Evolutionary conservation across 495 filamentous ascomycete genomes (phyloP).

Genomic region (Sordaria brevicollis): DNA sequence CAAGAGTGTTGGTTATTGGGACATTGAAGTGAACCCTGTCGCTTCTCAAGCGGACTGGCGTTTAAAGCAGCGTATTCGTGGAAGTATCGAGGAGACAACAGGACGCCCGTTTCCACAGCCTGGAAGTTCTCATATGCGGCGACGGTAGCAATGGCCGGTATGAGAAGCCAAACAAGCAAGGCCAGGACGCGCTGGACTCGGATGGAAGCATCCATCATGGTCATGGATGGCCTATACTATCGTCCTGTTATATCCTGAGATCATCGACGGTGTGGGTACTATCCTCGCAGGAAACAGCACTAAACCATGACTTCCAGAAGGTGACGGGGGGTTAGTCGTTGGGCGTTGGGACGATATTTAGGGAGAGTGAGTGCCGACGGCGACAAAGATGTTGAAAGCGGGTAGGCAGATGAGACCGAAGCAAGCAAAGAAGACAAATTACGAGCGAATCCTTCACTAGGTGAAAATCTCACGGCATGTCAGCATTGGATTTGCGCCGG

Average conservation of each 20-base stretch:
- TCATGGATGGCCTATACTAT: neutral
- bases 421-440: neutral
- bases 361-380: neutral
- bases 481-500: neutral
- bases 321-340: neutral
- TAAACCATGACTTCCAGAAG: neutral
- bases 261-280: neutral
- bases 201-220: neutral
- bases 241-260: neutral
- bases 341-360: neutral
- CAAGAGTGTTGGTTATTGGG: slow-evolving; percentile 6
- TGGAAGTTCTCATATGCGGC: slow-evolving; percentile 4
- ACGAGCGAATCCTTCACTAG: neutral
- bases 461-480: neutral
- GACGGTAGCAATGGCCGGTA: neutral
- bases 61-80: neutral
- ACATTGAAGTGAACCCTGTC: slow-evolving; percentile 3
- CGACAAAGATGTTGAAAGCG: neutral
- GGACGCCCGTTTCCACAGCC: slow-evolving; percentile 9
- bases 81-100: slow-evolving; percentile 10
- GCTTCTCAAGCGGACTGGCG: slow-evolving; percentile 4
- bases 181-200: neutral
- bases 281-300: neutral
- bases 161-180: neutral
- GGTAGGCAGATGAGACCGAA: neutral